These are phyloP conservation scores for Wickerhamomyces chaumierensis DNA, from an alignment of 805 yeast species.

Conservation along the genomic window DNA sequence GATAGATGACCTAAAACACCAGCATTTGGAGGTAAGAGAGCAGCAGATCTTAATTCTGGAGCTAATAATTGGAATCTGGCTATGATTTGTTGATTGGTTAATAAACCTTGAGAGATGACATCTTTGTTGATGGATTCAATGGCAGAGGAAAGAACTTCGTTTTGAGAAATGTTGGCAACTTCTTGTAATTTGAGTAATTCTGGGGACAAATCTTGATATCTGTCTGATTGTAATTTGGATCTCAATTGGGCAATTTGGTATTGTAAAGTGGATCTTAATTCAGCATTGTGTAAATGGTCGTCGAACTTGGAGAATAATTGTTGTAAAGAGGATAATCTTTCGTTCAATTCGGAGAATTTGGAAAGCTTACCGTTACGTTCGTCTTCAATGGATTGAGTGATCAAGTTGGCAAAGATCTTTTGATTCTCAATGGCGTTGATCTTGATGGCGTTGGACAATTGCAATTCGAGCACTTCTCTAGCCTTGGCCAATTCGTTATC, in stretches of 20 bases:
- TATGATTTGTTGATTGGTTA: slow-evolving; percentile 24
- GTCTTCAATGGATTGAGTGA: slow-evolving; percentile 47
- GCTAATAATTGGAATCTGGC: slow-evolving; percentile 45
- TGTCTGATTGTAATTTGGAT: slow-evolving; percentile 26
- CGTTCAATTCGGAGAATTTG: slow-evolving; percentile 48
- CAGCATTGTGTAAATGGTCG: slow-evolving; percentile 25
- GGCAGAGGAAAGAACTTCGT: slow-evolving; percentile 39
- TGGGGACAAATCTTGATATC: slow-evolving; percentile 23
- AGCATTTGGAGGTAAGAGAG: slow-evolving; percentile 88
- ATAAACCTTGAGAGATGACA: slow-evolving; percentile 40
- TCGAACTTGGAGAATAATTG: slow-evolving; percentile 34
- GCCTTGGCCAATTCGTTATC: slow-evolving; percentile 57
- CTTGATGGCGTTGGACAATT: slow-evolving; percentile 64
- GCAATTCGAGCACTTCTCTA: slow-evolving; percentile 49
- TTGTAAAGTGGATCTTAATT: slow-evolving; percentile 29
- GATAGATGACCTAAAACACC: slow-evolving; percentile 89
- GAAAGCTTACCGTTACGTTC: slow-evolving; percentile 77
- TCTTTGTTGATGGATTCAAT: slow-evolving; percentile 34
- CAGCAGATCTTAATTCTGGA: slow-evolving; percentile 81
- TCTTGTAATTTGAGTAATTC: slow-evolving; percentile 14
- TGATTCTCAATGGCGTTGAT: slow-evolving; percentile 60
- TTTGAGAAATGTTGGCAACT: slow-evolving; percentile 28
- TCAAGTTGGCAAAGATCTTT: slow-evolving; percentile 47
- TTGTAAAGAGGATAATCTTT: slow-evolving; percentile 44
- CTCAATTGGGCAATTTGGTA: slow-evolving; percentile 32